Evolutionary conservation across 495 filamentous ascomycete genomes (phyloP), one percentile per base, ranked within the genome.

Genomic region (Xylaria nigripes): DNA sequence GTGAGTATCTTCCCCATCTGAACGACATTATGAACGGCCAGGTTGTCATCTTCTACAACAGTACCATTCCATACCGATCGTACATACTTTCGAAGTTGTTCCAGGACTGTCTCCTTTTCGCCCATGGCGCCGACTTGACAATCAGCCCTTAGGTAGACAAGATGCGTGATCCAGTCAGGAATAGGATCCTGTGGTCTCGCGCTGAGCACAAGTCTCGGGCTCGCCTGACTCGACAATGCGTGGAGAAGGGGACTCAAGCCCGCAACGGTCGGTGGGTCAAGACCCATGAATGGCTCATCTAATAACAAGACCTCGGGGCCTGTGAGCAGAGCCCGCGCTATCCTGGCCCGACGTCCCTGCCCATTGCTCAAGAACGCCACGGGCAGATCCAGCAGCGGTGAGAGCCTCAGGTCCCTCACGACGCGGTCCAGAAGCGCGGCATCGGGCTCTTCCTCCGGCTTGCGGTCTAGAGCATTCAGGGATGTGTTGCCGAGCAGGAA

Each of bases 231-330:
- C 2, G 86, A 86, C 18, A 97, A 61, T 0, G 72, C 66, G 56
- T 80, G 69, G 7, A 96, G 76, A 36, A 96, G 72, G 2, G 72
- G 70, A 19, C 86, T 91, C 60, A 97, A 67, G 10, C 77, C 77
- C 27, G 72, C 71, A 9, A 85, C 75, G 2, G 89, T 90, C 19
- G 82, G 79, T 21, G 93, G 93, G 65, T 98, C 93, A 30, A 98
- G 73, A 8, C 93, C 93, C 88, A 98, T 95, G 66, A 98, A 96
- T 13, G 93, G 90, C 62, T 96, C 93, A 70, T 98, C 93, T 10
- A 97, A 74, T 32, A 96, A 74, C 25, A 98, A 60, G 10, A 96
- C 73, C 69, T 92, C 86, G 0, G 93, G 92, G 50, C 78, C 78
- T 34, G 72, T 81, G 58, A 96, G 72, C 40, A 98, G 67, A 2